These are phyloP conservation scores for Bryopsis sp. DNA, from an alignment of 139 green algal species.

Conservation along the genomic window DNA sequence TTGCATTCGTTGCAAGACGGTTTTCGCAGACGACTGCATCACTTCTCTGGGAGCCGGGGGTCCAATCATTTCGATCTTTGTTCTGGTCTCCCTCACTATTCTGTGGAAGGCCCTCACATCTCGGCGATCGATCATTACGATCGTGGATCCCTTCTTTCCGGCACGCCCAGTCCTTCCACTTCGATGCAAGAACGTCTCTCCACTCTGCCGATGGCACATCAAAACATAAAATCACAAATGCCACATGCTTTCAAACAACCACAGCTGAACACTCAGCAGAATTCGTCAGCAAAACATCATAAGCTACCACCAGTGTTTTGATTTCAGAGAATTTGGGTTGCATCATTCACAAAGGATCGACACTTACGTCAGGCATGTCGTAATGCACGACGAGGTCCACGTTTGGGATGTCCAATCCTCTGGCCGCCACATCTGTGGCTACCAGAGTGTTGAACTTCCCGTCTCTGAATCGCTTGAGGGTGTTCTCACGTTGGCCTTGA, in stretches of 20 bases:
- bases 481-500: conserved; percentile 65
- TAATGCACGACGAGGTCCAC: conserved; percentile 85
- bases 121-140: conserved; percentile 73
- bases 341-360: conserved; percentile 24
- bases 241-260: too few relatives aligned
- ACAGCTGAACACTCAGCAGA: not conserved
- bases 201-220: conserved; percentile 74
- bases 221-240: too few relatives aligned
- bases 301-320: not conserved
- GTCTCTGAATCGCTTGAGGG: conserved; percentile 61
- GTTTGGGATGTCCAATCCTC: conserved; percentile 92
- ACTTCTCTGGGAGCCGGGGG: conserved; percentile 45
- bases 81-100: conserved; percentile 51
- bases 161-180: conserved; percentile 80
- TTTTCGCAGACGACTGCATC: conserved; percentile 44
- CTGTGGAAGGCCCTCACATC: conserved; percentile 47
- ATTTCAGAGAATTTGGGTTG: conserved; percentile 32
- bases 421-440: conserved; percentile 94
- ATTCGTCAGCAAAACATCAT: not conserved
- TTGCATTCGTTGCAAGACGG: conserved; percentile 22
- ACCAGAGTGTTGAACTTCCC: conserved; percentile 83
- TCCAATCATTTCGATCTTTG: conserved; percentile 36
- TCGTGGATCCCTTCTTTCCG: conserved; percentile 65
- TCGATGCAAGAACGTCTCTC: conserved; percentile 92
- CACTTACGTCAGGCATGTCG: conserved; percentile 51